Evolutionary conservation across 768 basidiomycete species (phyloP), one percentile per base, ranked within the genome.

Genomic region (Serpula lacrymans): DNA sequence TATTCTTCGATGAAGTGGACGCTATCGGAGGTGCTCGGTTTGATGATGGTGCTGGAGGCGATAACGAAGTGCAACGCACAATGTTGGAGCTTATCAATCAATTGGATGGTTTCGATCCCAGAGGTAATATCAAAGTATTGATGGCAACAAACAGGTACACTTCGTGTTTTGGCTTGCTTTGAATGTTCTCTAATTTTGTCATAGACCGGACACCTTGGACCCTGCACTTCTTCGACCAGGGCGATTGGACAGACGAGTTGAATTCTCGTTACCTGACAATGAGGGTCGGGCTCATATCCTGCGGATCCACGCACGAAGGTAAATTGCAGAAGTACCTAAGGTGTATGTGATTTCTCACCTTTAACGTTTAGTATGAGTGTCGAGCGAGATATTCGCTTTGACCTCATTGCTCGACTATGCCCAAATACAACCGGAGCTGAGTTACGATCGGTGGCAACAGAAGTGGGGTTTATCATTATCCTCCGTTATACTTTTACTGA

Each of bases 11-110:
- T 53, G 96, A 98, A 72, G 82, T 99, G 11, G 96, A 98, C 53
- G 96, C 96, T 33, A 91, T 98, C 46, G 96, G 96, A 60, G 96
- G 96, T 40, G 96, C 96, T 13, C 80, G 96, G 35, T 96, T 95
- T 55, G 96, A 98, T 55, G 96, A 99, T 57, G 96, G 96, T 40
- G 96, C 94, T 23, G 96, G 96, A 25, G 96, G 96, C 23, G 96
- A 99, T 51, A 98, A 99, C 55, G 96, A 99, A 58, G 96, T 99
- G 30, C 96, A 99, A 66, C 71, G 96, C 60, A 99, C 96, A 9
- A 99, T 99, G 96, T 71, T 99, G 70, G 96, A 99, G 67, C 69
- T 98, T 55, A 98, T 99, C 57, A 98, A 98, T 61, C 96, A 99
- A 64, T 69, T 99, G 60, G 94, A 99, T 55, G 96, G 96, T 23